phyloP scores from a whole-genome alignment of 768 basidiomycete species.

The Bullera alba region DNA sequence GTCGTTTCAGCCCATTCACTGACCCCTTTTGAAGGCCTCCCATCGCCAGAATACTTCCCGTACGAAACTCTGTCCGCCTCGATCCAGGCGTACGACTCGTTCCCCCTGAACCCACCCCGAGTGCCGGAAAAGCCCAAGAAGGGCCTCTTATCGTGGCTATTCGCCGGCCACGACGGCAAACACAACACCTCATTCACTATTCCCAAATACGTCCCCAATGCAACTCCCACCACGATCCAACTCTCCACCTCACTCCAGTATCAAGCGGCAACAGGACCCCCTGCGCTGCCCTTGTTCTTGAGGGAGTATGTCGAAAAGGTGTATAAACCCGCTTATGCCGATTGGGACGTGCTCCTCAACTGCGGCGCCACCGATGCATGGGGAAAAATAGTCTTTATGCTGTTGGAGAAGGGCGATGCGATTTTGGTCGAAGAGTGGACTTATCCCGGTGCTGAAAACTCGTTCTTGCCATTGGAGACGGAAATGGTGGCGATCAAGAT shows the following conservation, averaged over 20 bases:
- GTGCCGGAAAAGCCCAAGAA: conserved; percentile 23
- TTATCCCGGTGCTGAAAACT: conserved; percentile 57
- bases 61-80: conserved; percentile 59
- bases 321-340: conserved; percentile 53
- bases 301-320: conserved; percentile 55
- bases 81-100: conserved; percentile 53
- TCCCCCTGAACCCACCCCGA: conserved; percentile 48
- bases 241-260: conserved; percentile 68
- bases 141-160: conserved; percentile 39
- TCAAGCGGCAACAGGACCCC: conserved; percentile 55
- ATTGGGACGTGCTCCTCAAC: conserved; percentile 54
- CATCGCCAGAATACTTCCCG: conserved; percentile 58
- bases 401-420: conserved; percentile 50
- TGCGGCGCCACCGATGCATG: conserved; percentile 50
- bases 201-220: conserved; percentile 54
- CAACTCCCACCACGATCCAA: conserved; percentile 53
- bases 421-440: conserved; percentile 55
- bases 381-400: conserved; percentile 55
- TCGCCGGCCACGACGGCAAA: conserved; percentile 46
- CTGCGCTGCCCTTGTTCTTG: conserved; percentile 56
- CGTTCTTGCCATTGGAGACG: conserved; percentile 29
- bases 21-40: conserved; percentile 52
- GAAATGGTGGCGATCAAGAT: conserved; percentile 52
- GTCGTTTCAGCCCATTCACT: not conserved
- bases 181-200: conserved; percentile 52